A percentile compares a stretch with the other conserved stretches of the same genome.
Conservation (phyloP, 225 moss, liverwort and hornwort genomes). For the Polytrichum formosum region DNA sequence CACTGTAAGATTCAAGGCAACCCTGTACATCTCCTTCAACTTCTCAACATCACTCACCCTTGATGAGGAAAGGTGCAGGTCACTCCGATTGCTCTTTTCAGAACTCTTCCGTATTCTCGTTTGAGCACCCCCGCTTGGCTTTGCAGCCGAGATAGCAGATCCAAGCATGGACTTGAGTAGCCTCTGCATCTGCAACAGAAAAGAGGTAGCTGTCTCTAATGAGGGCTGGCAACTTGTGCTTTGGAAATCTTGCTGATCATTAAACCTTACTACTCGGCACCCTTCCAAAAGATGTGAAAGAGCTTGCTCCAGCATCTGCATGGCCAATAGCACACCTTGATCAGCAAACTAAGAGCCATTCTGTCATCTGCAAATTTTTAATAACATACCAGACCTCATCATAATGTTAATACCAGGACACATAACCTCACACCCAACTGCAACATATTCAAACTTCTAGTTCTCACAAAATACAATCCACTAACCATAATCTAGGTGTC, state of each 20-base stretch:
- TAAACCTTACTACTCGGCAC: slow-evolving; percentile 38
- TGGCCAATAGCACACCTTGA: not conserved
- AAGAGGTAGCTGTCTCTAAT: slow-evolving; percentile 21
- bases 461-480: too few species aligned
- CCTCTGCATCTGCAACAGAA: slow-evolving; percentile 62
- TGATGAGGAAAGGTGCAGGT: slow-evolving; percentile 21
- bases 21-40: slow-evolving; percentile 74
- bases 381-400: not conserved
- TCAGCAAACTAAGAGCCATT: too few species aligned
- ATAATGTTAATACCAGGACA: too few species aligned
- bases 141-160: slow-evolving; percentile 48
- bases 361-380: too few species aligned
- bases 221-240: slow-evolving; percentile 26
- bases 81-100: slow-evolving; percentile 30
- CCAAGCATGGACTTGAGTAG: slow-evolving; percentile 75
- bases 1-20: slow-evolving; percentile 36
- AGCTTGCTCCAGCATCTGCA: slow-evolving; percentile 76
- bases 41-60: slow-evolving; percentile 46
- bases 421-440: too few species aligned
- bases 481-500: not conserved
- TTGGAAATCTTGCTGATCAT: slow-evolving; percentile 1
- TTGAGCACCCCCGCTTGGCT: slow-evolving; percentile 18
- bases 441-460: too few species aligned
- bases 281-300: slow-evolving; percentile 66
- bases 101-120: slow-evolving; percentile 39